Evolutionary conservation across 1,284 basidiomycete species (phyloP).

Genomic region (Sanghuangporus weigelae): DNA sequence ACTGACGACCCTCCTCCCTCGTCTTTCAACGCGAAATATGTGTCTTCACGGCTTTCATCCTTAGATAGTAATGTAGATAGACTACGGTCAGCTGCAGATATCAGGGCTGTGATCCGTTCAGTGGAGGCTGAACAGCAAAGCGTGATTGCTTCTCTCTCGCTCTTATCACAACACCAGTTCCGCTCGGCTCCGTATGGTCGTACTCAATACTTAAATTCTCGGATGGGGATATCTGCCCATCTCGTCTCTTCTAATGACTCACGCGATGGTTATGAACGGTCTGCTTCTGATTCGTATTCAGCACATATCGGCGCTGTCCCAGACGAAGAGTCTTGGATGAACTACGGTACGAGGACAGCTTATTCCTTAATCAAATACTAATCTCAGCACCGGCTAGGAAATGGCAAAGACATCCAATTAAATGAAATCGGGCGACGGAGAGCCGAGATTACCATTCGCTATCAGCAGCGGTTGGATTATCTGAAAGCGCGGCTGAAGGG

Average conservation of each 20-base stretch:
- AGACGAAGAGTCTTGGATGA: too few relatives aligned
- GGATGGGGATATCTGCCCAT: constrained; percentile 20
- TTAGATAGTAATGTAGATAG: constrained; percentile 40
- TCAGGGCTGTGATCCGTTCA: constrained; percentile 56
- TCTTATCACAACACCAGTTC: constrained; percentile 44
- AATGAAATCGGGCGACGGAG: constrained; percentile 56
- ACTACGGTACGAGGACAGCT: too few relatives aligned
- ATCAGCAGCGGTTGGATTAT: constrained; percentile 63
- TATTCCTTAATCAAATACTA: neutral
- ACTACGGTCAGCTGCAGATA: constrained; percentile 51
- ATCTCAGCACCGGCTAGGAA: neutral
- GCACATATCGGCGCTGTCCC: too few relatives aligned
- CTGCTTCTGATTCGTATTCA: too few relatives aligned
- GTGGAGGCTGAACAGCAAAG: constrained; percentile 64
- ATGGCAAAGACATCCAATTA: constrained; percentile 43
- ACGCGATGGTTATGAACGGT: too few relatives aligned
- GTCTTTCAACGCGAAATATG: constrained; percentile 9
- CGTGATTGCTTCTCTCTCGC: constrained; percentile 67
- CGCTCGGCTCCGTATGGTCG: constrained; percentile 20
- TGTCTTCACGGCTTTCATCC: neutral
- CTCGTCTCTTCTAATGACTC: too few relatives aligned
- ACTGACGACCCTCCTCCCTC: constrained; percentile 11
- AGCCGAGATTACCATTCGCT: constrained; percentile 58
- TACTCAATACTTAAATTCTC: constrained; percentile 24
- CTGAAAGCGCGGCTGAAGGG: constrained; percentile 66